Evolutionary conservation across 2,329 filamentous ascomycete genomes (phyloP).

Genomic region (Nectriaceae sp.): DNA sequence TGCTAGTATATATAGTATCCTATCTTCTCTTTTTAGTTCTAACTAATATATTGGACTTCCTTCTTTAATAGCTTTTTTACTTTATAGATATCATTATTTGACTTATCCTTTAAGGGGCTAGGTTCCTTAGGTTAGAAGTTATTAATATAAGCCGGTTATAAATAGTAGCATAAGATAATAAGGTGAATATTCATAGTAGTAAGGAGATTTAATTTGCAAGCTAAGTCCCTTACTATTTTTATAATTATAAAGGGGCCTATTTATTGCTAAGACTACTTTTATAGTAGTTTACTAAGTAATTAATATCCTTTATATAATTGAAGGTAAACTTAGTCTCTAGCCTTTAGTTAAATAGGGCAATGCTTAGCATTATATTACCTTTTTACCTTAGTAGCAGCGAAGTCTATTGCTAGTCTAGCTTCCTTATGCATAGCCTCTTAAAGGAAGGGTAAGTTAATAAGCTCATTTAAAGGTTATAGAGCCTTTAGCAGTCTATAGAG

Average conservation of each 20-base stretch:
- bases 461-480: not conserved
- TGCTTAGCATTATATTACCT: constrained; percentile 3
- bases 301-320: constrained; percentile 1
- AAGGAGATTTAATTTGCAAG: not conserved
- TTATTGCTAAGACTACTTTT: not conserved
- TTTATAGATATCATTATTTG: not conserved
- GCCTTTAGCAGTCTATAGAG: not conserved
- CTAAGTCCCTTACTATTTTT: not conserved
- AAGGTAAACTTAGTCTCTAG: constrained; percentile 1
- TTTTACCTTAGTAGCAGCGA: constrained; percentile 2
- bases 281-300: not conserved
- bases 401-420: constrained; percentile 1
- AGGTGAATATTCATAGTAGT: not conserved
- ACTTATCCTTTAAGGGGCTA: not conserved
- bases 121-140: constrained; percentile 1
- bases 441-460: not conserved
- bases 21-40: not conserved
- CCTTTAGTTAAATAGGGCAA: not conserved
- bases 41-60: not conserved
- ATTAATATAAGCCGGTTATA: constrained; percentile 1
- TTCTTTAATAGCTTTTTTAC: not conserved
- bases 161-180: constrained; percentile 1
- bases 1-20: constrained; percentile 1
- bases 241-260: not conserved
- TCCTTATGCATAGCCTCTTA: not conserved